phyloP scores from a whole-genome alignment of 805 yeast genomes.

The Candida tammaniensis region DNA sequence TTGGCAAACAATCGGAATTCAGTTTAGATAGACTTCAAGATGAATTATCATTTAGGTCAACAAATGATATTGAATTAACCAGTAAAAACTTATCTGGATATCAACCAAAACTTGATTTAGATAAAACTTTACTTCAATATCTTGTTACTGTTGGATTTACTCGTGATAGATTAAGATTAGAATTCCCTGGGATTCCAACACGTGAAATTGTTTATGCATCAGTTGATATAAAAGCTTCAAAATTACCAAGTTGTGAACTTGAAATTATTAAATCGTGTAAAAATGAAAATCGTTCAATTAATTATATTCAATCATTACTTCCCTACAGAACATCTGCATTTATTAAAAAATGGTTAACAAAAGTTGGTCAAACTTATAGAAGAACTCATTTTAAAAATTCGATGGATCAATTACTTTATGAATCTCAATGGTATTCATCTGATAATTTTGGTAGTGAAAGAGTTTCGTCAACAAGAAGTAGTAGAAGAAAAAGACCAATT shows the following conservation, averaged over 20 bases:
- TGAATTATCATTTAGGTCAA: slow-evolving; percentile 13
- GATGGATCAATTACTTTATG: slow-evolving; percentile 34
- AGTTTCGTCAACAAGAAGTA: neutral
- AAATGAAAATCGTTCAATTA: slow-evolving; percentile 14
- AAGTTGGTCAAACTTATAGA: slow-evolving; percentile 13
- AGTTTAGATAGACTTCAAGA: slow-evolving; percentile 5
- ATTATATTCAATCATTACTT: slow-evolving; percentile 19
- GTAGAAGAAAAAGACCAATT: slow-evolving; percentile 6
- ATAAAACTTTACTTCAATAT: slow-evolving; percentile 9
- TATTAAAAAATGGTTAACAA: slow-evolving; percentile 1
- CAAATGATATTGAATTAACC: neutral
- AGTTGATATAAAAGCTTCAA: slow-evolving; percentile 17
- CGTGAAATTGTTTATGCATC: slow-evolving; percentile 18
- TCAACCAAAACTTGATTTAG: slow-evolving; percentile 5
- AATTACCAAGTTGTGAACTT: slow-evolving; percentile 21
- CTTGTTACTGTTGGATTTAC: slow-evolving; percentile 8
- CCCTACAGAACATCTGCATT: slow-evolving; percentile 10
- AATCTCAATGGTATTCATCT: slow-evolving; percentile 37
- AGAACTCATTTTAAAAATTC: slow-evolving; percentile 24
- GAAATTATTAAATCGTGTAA: slow-evolving; percentile 8
- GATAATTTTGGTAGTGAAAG: slow-evolving; percentile 9
- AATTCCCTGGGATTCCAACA: slow-evolving; percentile 14
- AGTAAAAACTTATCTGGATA: no score
- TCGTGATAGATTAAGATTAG: slow-evolving; percentile 7
- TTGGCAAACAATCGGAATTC: slow-evolving; percentile 1